Conservation (phyloP, 225 moss, liverwort and hornwort genomes). For the Sphagnum tenellum region DNA sequence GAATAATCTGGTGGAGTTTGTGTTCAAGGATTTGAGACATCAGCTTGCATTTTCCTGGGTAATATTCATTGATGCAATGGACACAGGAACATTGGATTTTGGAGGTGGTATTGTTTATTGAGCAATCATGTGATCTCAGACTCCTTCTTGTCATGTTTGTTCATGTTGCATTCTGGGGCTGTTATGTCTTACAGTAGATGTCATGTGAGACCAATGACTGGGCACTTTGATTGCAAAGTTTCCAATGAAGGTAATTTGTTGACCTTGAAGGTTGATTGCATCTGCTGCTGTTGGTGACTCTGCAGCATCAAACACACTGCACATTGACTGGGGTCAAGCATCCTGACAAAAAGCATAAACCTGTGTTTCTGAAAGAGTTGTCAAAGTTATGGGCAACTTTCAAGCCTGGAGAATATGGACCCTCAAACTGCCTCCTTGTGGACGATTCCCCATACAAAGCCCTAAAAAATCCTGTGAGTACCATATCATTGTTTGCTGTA, state of each 20-base stretch:
- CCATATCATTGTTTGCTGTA: slow-evolving; percentile 1
- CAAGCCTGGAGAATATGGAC: slow-evolving; percentile 41
- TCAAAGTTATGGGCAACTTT: slow-evolving; percentile 50
- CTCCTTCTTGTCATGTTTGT: too few species aligned
- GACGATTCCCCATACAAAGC: slow-evolving; percentile 88
- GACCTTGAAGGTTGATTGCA: too few species aligned
- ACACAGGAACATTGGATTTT: too few species aligned
- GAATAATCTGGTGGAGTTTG: slow-evolving; percentile 36
- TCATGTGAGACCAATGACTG: too few species aligned
- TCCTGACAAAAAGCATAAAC: slow-evolving; percentile 64
- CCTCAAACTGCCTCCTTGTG: slow-evolving; percentile 56
- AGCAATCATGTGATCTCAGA: too few species aligned
- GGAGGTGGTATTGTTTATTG: too few species aligned
- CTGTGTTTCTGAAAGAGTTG: slow-evolving; percentile 71
- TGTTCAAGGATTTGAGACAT: slow-evolving; percentile 40
- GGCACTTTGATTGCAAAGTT: too few species aligned
- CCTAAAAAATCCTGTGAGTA: slow-evolving; percentile 43
- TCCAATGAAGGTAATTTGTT: too few species aligned
- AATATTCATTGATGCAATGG: too few species aligned
- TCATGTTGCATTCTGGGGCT: too few species aligned
- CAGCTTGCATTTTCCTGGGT: slow-evolving; percentile 55
- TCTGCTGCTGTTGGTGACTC: background rate
- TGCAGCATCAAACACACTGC: slow-evolving; percentile 65
- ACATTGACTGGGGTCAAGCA: slow-evolving; percentile 57
- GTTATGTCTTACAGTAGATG: too few species aligned